Evolutionary conservation across 2,329 filamentous ascomycete species (phyloP).

Genomic region (Monosporascus ibericus): DNA sequence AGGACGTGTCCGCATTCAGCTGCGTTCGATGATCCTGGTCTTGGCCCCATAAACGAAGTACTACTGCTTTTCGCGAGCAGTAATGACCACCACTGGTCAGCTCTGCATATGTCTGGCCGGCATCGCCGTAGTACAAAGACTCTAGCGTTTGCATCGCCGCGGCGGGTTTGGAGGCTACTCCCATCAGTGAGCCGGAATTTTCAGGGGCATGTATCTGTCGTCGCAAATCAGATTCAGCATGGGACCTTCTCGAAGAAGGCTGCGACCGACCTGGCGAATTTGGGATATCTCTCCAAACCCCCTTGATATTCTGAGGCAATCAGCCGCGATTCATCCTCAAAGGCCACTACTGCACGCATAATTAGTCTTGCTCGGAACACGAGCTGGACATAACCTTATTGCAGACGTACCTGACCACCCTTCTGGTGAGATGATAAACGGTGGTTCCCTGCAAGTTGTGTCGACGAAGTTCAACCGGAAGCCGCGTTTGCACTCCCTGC

Average conservation of each 20-base stretch:
- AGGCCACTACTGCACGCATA: conserved; percentile 59
- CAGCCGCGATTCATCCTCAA: conserved; percentile 81
- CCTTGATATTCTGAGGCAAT: conserved; percentile 89
- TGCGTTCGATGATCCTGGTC: conserved; percentile 17
- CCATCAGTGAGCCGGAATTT: conserved; percentile 14
- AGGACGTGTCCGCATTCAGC: conserved; percentile 16
- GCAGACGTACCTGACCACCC: conserved; percentile 56
- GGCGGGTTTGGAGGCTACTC: conserved; percentile 15
- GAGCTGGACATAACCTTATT: neutral
- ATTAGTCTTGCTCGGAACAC: conserved; percentile 5
- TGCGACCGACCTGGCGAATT: conserved; percentile 35
- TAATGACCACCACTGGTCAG: conserved; percentile 16
- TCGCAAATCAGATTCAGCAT: conserved; percentile 20
- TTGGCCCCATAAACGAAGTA: conserved; percentile 17
- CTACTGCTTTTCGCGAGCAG: conserved; percentile 22
- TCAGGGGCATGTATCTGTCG: conserved; percentile 14
- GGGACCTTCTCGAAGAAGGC: conserved; percentile 22
- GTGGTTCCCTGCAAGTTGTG: conserved; percentile 64
- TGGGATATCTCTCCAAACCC: conserved; percentile 67
- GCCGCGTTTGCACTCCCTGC: conserved; percentile 76
- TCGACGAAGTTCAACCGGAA: conserved; percentile 90
- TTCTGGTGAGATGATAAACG: conserved; percentile 51
- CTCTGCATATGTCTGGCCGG: conserved; percentile 15
- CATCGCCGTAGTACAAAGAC: conserved; percentile 19
- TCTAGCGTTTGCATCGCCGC: conserved; percentile 18